These are phyloP conservation scores for Yamadazyma sp. DNA, from an alignment of 805 yeast genomes.

Conservation along the genomic window DNA sequence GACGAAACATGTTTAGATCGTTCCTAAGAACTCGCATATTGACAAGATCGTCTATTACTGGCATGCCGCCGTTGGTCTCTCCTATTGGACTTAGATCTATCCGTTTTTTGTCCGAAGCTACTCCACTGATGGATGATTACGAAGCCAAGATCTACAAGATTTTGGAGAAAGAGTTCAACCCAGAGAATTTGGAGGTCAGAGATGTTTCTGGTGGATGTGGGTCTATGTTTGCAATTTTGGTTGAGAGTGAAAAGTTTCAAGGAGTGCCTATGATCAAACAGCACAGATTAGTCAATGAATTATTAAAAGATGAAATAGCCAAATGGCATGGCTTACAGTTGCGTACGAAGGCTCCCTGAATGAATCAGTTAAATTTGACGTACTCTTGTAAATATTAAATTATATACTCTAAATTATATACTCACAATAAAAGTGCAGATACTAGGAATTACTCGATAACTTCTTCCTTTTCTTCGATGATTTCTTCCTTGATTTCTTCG, in stretches of 20 bases:
- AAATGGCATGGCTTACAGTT: slow-evolving; percentile 96
- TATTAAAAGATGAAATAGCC: slow-evolving; percentile 78
- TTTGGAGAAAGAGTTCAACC: slow-evolving; percentile 55
- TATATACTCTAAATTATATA: too few species aligned
- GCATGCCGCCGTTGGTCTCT: not conserved
- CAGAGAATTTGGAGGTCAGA: slow-evolving; percentile 61
- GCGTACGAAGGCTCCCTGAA: slow-evolving; percentile 53
- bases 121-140: slow-evolving; percentile 48
- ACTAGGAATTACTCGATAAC: slow-evolving; percentile 47
- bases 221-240: slow-evolving; percentile 89
- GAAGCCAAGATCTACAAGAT: slow-evolving; percentile 64
- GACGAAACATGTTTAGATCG: not conserved
- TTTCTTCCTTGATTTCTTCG: slow-evolving; percentile 77
- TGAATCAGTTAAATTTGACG: too few species aligned
- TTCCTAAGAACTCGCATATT: not conserved
- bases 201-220: slow-evolving; percentile 97
- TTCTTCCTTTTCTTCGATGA: slow-evolving; percentile 71
- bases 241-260: slow-evolving; percentile 71
- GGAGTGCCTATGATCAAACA: slow-evolving; percentile 87
- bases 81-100: not conserved
- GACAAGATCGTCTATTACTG: not conserved
- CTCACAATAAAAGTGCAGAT: too few species aligned
- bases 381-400: slow-evolving; percentile 7
- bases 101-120: slow-evolving; percentile 7
- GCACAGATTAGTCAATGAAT: slow-evolving; percentile 82